phyloP scores from a whole-genome alignment of 441 rosid genomes.

The Pelargonium australe region DNA sequence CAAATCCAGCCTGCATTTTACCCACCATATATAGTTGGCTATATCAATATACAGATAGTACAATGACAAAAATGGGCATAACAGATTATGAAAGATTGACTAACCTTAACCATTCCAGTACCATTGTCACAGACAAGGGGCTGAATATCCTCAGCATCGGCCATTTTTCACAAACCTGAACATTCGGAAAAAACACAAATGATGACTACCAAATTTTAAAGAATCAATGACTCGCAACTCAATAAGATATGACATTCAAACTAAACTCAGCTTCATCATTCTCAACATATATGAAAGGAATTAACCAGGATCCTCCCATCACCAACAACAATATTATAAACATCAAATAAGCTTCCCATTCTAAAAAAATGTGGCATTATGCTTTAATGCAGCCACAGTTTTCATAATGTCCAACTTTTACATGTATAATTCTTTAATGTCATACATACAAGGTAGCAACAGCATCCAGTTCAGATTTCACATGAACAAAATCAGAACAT shows the following conservation, averaged over 20 bases:
- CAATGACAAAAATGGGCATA: neutral
- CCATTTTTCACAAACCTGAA: slow-evolving; percentile 7
- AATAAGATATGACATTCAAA: neutral
- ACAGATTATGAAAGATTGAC: neutral
- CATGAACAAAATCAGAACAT: neutral
- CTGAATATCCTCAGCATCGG: neutral
- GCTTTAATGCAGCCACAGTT: too few species aligned
- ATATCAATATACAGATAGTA: neutral
- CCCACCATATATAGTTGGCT: neutral
- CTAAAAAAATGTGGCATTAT: too few species aligned
- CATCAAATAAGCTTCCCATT: too few species aligned
- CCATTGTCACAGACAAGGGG: slow-evolving; percentile 7
- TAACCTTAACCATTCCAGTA: slow-evolving; percentile 1
- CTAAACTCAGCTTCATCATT: too few species aligned
- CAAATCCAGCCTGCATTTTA: slow-evolving; percentile 37
- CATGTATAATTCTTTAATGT: too few species aligned
- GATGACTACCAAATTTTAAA: neutral
- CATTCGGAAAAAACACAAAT: neutral
- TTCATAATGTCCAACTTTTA: too few species aligned
- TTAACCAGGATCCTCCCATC: too few species aligned
- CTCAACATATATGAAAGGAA: too few species aligned
- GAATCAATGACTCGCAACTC: neutral
- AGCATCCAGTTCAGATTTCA: neutral
- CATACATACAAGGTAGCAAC: neutral
- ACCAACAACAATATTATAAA: too few species aligned